These are phyloP conservation scores for Dictyostelium intermedium DNA, from an alignment of 78 protist genomes.

Conservation along the genomic window DNA sequence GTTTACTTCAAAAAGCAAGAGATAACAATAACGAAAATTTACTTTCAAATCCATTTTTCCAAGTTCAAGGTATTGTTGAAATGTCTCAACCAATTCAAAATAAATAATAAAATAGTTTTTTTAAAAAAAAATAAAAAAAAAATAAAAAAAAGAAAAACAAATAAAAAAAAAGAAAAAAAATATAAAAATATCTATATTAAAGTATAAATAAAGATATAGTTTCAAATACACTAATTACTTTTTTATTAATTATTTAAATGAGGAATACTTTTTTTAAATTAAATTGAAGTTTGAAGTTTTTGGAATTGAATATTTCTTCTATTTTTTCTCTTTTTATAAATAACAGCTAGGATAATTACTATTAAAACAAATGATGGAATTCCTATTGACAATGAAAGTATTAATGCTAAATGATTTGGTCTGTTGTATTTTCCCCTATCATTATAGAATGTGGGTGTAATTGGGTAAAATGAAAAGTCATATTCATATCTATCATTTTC, in stretches of 20 bases:
- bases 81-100: slow-evolving; percentile 22
- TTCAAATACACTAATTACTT: too few species aligned
- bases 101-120: too few species aligned
- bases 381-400: not conserved
- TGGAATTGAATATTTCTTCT: too few species aligned
- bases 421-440: not conserved
- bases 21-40: slow-evolving; percentile 65
- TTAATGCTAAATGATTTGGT: not conserved
- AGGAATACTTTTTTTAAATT: too few species aligned
- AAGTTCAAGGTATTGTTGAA: slow-evolving; percentile 69
- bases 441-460: not conserved
- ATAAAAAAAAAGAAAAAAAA: too few species aligned
- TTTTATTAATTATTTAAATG: too few species aligned
- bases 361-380: not conserved
- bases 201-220: too few species aligned
- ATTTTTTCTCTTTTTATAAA: not conserved
- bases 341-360: not conserved
- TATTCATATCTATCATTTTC: not conserved
- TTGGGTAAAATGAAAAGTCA: slow-evolving; percentile 18
- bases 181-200: too few species aligned
- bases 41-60: slow-evolving; percentile 72
- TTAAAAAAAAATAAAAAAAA: too few species aligned
- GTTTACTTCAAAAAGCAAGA: slow-evolving; percentile 61
- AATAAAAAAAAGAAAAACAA: too few species aligned
- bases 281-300: too few species aligned